Conservation (phyloP, 2,329 filamentous ascomycete genomes). For the Colletotrichum navitas region DNA sequence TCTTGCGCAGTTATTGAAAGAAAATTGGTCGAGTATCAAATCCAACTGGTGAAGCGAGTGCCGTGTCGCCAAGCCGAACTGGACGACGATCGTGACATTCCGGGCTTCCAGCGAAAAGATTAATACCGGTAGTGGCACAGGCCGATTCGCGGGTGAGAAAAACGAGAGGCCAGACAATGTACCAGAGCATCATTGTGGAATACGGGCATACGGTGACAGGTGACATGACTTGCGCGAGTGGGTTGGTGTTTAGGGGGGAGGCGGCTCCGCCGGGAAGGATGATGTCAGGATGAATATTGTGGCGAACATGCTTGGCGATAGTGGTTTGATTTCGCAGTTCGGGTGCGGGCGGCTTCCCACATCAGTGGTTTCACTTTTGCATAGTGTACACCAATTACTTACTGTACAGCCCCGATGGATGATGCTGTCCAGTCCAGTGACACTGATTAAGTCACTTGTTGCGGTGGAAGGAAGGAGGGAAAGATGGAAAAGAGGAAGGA, state of each 20-base stretch:
- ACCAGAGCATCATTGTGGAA: conserved; percentile 8
- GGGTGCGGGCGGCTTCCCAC: not conserved
- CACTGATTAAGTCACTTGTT: not conserved
- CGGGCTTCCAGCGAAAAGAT: not conserved
- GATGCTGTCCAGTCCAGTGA: not conserved
- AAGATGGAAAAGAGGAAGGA: not conserved
- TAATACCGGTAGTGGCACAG: not conserved
- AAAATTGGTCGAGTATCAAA: not conserved
- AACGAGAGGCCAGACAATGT: not conserved
- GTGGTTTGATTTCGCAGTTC: too few species aligned
- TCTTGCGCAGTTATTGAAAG: not conserved
- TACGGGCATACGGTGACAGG: conserved; percentile 2
- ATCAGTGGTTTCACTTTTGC: not conserved
- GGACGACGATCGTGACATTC: conserved; percentile 20
- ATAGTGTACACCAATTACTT: too few species aligned
- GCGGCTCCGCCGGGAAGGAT: conserved; percentile 28
- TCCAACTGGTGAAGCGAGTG: not conserved
- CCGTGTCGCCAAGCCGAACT: conserved; percentile 15
- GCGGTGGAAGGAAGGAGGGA: not conserved
- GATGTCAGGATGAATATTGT: conserved; percentile 40
- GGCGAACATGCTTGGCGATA: conserved; percentile 14
- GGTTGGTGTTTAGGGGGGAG: conserved; percentile 1
- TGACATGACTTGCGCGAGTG: not conserved
- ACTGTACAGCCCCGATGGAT: too few species aligned
- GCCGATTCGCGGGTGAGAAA: not conserved